Evolutionary conservation across 306 rosid genomes (phyloP), one percentile per base, ranked within the genome.

Genomic region (Glycyrrhiza uralensis): DNA sequence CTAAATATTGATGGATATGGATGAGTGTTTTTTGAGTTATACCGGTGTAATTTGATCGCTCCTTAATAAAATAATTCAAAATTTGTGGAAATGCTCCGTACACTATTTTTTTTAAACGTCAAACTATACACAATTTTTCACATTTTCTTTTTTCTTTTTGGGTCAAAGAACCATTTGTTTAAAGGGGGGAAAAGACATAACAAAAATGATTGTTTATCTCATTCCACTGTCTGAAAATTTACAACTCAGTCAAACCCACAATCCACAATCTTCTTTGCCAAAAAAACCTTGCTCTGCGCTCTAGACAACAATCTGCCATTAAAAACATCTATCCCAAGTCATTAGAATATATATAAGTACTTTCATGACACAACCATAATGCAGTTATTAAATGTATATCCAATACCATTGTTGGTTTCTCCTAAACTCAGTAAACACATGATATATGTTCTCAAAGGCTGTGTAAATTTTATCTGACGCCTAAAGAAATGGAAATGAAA

Each of bases 381-480:
- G 23, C 14, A 13, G 17, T 23, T 11, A 72, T 45, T 39, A 60
- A 65, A 24, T 20, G 22, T 14, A 46, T 17, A 47, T 59, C 82
- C 22, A 46, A 33, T 22, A 22, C 93, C 87, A 86, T 79, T 88
- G 92, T 75, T 83, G 94, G 82, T 72, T 88, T 73, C 88, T 90
- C 86, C 92, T 90, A 84, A 88, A 90, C 79, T 88, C 97, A 9
- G 85, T 83, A 66, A 90, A 92, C 54, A 88, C 90, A 0, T 90
- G 94, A 55, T 88, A 90, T 49, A 91, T 91, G 85, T 91, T 91
- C 88, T 91, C 97, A 62, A 91, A 91, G 44, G 97, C 95, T 39
- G 85, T 83, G 58, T 91, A 91, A 19, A 95, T 91, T 76, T 88
- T 92, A 13, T 83, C 86, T 52, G 92, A 86, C 71, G 85, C 94